Conservation (phyloP, 2,329 filamentous ascomycete species). For the Colletotrichum limetticola region DNA sequence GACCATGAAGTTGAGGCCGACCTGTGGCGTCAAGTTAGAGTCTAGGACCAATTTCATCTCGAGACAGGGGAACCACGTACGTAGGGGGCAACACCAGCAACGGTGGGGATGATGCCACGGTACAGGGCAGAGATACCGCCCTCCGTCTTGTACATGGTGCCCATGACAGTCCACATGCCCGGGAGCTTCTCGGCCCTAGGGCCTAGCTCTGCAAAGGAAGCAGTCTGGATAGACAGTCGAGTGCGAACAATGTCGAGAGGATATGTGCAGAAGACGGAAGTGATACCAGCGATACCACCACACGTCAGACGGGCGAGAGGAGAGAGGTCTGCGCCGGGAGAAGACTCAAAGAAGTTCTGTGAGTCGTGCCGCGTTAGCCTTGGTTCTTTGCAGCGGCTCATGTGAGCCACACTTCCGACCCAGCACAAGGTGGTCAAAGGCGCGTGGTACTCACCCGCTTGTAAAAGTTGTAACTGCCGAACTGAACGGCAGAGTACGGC, state of each 20-base stretch:
- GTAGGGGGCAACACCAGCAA: conserved; percentile 95
- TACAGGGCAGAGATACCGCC: conserved; percentile 90
- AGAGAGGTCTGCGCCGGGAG: conserved; percentile 78
- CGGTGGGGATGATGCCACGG: conserved; percentile 90
- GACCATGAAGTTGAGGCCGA: conserved; percentile 98
- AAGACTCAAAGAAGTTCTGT: conserved; percentile 80
- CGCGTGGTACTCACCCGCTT: conserved; percentile 72
- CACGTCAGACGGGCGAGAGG: conserved; percentile 84
- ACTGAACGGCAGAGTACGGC: conserved; percentile 97
- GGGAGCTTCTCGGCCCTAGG: conserved; percentile 75
- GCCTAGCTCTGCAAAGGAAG: conserved; percentile 87
- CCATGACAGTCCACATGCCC: conserved; percentile 91
- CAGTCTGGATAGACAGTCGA: conserved; percentile 94
- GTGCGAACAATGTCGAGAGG: conserved; percentile 98
- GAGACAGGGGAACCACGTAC: conserved; percentile 55
- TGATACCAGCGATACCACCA: conserved; percentile 91
- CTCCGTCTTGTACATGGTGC: conserved; percentile 88
- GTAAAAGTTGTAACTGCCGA: conserved; percentile 98
- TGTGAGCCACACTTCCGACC: too few relatives aligned
- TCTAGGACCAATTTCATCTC: background rate
- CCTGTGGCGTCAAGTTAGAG: conserved; percentile 56
- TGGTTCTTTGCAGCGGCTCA: background rate
- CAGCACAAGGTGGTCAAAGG: background rate
- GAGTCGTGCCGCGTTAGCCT: conserved; percentile 22
- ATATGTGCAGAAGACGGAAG: conserved; percentile 94